Conservation (phyloP, 495 filamentous ascomycete genomes). For the Penicillium riverlandense region DNA sequence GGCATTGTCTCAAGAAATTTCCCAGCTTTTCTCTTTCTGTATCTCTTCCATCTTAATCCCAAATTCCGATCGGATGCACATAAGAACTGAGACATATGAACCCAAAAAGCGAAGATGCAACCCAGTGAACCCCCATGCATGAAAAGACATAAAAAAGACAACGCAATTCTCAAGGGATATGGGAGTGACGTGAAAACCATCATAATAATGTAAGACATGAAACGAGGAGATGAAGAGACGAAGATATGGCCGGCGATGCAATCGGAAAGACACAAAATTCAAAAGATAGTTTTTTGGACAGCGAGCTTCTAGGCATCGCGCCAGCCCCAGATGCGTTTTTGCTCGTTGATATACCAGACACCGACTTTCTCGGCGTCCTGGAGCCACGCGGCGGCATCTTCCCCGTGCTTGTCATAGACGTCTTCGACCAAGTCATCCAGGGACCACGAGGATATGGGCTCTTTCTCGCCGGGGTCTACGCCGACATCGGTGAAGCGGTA, state of each 20-base stretch:
- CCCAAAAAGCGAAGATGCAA: too few relatives aligned
- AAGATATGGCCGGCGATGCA: background rate
- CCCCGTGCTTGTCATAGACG: constrained; percentile 21
- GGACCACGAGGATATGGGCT: constrained; percentile 22
- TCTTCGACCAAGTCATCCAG: constrained; percentile 12
- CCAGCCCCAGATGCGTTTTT: constrained; percentile 37
- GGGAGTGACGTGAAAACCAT: too few relatives aligned
- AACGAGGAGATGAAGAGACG: too few relatives aligned
- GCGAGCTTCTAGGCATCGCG: constrained; percentile 8
- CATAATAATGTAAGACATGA: too few relatives aligned
- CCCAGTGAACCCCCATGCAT: too few relatives aligned
- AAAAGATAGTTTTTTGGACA: background rate
- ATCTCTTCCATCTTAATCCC: too few relatives aligned
- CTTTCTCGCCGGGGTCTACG: constrained; percentile 28
- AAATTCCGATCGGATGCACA: too few relatives aligned
- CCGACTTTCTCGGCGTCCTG: constrained; percentile 30
- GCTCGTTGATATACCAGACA: constrained; percentile 32
- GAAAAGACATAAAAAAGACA: too few relatives aligned
- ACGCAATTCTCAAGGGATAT: too few relatives aligned
- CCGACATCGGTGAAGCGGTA: constrained; percentile 32
- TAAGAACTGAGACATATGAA: too few relatives aligned
- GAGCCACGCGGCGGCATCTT: constrained; percentile 29
- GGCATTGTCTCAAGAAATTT: too few relatives aligned
- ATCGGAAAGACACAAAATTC: background rate
- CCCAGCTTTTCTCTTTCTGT: too few relatives aligned